phyloP scores from a whole-genome alignment of 345 rosid genomes.

The Citrus australasica region DNA sequence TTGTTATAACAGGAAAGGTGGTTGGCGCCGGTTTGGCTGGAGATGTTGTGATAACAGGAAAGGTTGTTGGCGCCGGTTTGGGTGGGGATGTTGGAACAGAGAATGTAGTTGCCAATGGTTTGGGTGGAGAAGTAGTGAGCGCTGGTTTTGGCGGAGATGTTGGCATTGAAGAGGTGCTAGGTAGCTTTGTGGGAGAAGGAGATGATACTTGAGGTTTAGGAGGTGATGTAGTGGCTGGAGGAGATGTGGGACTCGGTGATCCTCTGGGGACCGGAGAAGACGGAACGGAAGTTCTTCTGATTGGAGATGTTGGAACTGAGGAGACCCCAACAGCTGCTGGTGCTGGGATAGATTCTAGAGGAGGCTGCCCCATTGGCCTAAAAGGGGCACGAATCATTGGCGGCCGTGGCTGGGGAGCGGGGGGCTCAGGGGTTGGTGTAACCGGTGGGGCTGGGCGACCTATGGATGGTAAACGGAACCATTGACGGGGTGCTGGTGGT shows the following conservation, averaged over 20 bases:
- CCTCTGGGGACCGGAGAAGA: conserved; percentile 23
- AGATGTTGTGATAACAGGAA: no score
- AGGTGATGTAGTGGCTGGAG: neutral
- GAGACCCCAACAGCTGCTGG: conserved; percentile 11
- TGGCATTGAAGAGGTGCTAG: neutral
- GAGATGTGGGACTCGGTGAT: neutral
- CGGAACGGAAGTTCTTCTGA: conserved; percentile 18
- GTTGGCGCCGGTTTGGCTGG: no score
- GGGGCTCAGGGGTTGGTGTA: conserved; percentile 27
- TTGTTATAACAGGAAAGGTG: no score
- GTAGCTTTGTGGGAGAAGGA: neutral
- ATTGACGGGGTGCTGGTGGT: conserved; percentile 41
- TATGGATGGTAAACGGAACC: conserved; percentile 53
- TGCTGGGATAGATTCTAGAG: conserved; percentile 25
- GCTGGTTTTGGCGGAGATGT: conserved; percentile 7
- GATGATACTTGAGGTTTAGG: conserved; percentile 14
- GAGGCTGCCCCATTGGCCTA: conserved; percentile 24
- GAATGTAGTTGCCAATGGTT: no score
- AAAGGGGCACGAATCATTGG: conserved; percentile 25
- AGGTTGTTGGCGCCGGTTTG: no score
- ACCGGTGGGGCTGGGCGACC: conserved; percentile 28
- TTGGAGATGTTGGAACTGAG: conserved; percentile 27
- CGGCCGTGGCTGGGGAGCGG: conserved; percentile 37
- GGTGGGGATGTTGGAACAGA: no score
- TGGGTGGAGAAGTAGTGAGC: neutral